Evolutionary conservation across 768 basidiomycete genomes (phyloP), one percentile per base, ranked within the genome.

Genomic region (Scleroderma bovista): DNA sequence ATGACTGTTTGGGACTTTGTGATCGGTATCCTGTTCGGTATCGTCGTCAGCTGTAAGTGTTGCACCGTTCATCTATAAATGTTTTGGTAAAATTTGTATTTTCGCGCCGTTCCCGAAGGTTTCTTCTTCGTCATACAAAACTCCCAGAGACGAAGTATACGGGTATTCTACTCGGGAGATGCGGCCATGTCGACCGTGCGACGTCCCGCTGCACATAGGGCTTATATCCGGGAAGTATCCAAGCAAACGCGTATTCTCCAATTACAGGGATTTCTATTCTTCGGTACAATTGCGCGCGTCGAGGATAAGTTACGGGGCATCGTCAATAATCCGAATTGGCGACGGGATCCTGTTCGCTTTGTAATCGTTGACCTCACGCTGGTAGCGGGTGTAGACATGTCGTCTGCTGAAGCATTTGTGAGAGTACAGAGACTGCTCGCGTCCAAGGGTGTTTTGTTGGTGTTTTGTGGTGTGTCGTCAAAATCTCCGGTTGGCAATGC

Each of bases 121-220:
- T 75, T 97, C 67, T 96, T 95, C 72, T 99, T 99, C 61, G 95
- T 99, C n/a, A 77, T 98, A 2, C 91, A 95, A 60, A 95, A 89
- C 51, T 96, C 93, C 0, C 87, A 86, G 58, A 68, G 90, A 15
- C 70, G 80, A 40, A 91, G 92, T 55, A 93, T 99, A 52, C 81
- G 95, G 9, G 79, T 84, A 0, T 75, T 92, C 33, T 84, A 89
- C 63, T 85, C 84, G 2, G 94, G 94, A 1, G 83, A 89, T 45
- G 79, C 84, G 0, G 86, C 87, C 0, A 82, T 92, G 65, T 96
- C 93, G 2, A 91, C 93, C 1, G 95, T 98, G 3, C 83, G 95
- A 10, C 75, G 95, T 19, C 95, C 94, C 0, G 84, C 83, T 49
- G 76, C 84, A 4, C 95, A 98, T 62, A 77, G 91, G 13, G 85